A percentile compares a stretch with the other conserved stretches of the same genome.
Conservation (phyloP, 2,329 filamentous ascomycete species). For the Ilyonectria destructans region DNA sequence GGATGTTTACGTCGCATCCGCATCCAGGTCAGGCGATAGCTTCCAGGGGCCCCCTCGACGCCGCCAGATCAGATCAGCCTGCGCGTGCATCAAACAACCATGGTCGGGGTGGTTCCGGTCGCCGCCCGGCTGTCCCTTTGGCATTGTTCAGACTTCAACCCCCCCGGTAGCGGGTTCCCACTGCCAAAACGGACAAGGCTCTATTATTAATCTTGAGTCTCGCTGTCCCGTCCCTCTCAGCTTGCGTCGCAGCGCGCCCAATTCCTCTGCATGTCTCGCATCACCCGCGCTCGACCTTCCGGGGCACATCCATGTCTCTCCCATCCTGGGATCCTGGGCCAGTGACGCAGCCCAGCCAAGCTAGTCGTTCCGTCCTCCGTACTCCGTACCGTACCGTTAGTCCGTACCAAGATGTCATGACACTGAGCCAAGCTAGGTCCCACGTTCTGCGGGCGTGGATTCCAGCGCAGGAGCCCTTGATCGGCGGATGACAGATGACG, state of each 20-base stretch:
- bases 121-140: slow-evolving; percentile 2
- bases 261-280: slow-evolving; percentile 45
- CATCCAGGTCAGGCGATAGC: slow-evolving; percentile 24
- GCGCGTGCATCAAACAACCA: slow-evolving; percentile 5
- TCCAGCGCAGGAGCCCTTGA: slow-evolving; percentile 7
- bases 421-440: neutral
- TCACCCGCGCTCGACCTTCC: slow-evolving; percentile 37
- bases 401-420: slow-evolving; percentile 7
- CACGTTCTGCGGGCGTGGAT: neutral
- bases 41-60: neutral
- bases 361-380: neutral
- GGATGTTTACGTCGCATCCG: slow-evolving; percentile 31
- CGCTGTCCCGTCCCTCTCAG: slow-evolving; percentile 4
- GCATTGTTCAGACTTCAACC: neutral
- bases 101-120: neutral
- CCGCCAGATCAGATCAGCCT: slow-evolving; percentile 17
- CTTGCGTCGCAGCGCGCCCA: slow-evolving; percentile 23
- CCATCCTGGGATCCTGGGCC: slow-evolving; percentile 8
- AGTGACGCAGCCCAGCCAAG: slow-evolving; percentile 6
- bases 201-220: slow-evolving; percentile 13
- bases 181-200: slow-evolving; percentile 14
- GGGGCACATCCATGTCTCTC: slow-evolving; percentile 41
- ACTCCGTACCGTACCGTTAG: neutral
- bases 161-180: neutral
- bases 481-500: neutral